These are phyloP conservation scores for Colletotrichum cordylinicola DNA, from an alignment of 2,329 filamentous ascomycete genomes.

Conservation along the genomic window DNA sequence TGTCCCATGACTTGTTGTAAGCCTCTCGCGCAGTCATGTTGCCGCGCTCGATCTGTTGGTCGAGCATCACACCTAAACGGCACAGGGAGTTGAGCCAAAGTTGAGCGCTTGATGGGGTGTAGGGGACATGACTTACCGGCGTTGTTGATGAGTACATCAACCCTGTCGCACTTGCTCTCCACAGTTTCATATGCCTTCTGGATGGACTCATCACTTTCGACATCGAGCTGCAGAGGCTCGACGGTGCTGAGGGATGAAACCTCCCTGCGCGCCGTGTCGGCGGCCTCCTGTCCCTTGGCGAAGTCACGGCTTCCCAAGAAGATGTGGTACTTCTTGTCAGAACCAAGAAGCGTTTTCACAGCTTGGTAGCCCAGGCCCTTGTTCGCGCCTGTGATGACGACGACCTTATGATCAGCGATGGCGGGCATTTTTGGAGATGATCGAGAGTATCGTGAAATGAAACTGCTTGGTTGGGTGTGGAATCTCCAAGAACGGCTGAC, in stretches of 20 bases:
- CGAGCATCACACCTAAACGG: not conserved
- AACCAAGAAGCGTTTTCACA: slow-evolving; percentile 26
- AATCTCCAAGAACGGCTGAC: not conserved
- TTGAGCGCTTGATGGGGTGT: fast-evolving
- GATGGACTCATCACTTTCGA: slow-evolving; percentile 24
- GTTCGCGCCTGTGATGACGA: slow-evolving; percentile 27
- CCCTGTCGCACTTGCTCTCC: slow-evolving; percentile 11
- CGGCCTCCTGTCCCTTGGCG: slow-evolving; percentile 27
- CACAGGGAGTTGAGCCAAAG: not conserved
- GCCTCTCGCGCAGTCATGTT: not conserved
- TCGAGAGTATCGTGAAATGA: not conserved
- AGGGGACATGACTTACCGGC: slow-evolving; percentile 18
- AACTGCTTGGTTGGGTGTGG: not conserved
- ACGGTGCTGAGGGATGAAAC: not conserved
- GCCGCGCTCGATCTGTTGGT: slow-evolving; percentile 3
- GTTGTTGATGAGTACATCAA: slow-evolving; percentile 37
- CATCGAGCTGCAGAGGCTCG: slow-evolving; percentile 23
- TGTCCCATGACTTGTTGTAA: not conserved
- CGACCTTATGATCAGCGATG: not conserved
- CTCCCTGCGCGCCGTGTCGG: not conserved
- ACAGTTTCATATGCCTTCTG: slow-evolving; percentile 20
- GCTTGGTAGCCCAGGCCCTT: slow-evolving; percentile 31
- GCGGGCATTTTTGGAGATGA: not conserved
- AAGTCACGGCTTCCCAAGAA: slow-evolving; percentile 31
- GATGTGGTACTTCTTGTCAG: slow-evolving; percentile 26